Conservation (phyloP, 306 rosid species). For the Vigna radiata region DNA sequence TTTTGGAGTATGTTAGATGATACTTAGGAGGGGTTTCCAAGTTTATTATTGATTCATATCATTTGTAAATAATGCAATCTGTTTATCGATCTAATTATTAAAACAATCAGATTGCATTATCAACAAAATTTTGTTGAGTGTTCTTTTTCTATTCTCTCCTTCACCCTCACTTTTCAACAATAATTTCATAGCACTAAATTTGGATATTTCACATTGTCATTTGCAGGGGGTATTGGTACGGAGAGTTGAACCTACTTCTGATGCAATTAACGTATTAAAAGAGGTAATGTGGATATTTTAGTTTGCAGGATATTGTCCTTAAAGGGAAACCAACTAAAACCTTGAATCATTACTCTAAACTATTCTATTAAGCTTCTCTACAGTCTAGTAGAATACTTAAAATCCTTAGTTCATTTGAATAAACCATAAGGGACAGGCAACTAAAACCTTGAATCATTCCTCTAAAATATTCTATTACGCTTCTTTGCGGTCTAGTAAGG, state of each 20-base stretch:
- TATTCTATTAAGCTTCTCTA: constrained; percentile 33
- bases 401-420: constrained; percentile 4
- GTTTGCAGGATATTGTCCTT: constrained; percentile 36
- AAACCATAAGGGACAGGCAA: neutral
- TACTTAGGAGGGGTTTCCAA: neutral
- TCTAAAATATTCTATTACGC: constrained; percentile 9
- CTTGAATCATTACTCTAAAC: constrained; percentile 25
- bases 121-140: neutral
- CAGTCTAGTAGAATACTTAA: constrained; percentile 19
- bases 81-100: neutral
- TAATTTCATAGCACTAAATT: constrained; percentile 25
- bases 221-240: constrained; percentile 93
- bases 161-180: constrained; percentile 5
- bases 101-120: neutral
- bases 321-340: constrained; percentile 28
- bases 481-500: constrained; percentile 21
- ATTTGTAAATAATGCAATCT: neutral
- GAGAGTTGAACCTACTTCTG: constrained; percentile 91
- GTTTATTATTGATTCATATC: neutral
- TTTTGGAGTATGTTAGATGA: neutral
- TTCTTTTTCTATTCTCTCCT: neutral
- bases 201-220: constrained; percentile 42
- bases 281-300: constrained; percentile 64
- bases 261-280: constrained; percentile 82
- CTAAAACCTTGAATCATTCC: constrained; percentile 31